Evolutionary conservation across 2,329 filamentous ascomycete species (phyloP), one percentile per base, ranked within the genome.

Genomic region (Penicillium fuscoglaucum): DNA sequence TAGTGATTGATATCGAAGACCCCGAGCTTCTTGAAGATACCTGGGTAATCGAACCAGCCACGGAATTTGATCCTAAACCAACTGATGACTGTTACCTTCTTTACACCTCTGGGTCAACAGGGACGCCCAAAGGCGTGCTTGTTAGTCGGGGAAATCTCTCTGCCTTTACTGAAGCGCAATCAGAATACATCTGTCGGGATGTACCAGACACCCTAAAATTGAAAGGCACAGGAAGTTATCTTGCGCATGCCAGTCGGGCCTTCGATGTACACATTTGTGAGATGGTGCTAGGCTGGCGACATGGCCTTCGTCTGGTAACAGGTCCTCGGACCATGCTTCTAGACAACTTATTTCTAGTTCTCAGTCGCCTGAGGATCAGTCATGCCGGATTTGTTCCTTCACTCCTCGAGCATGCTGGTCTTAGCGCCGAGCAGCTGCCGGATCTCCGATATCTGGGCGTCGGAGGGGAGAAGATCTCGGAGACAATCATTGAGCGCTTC

Each of bases 221-320:
- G 21, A 54, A 47, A 24, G 61, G 61, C 17, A 31, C 13, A 24
- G 61, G 61, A 17, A 53, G 52, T 19, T 63, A 61, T 41, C 43
- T 63, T 15, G 61, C 61, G 4, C 61, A 63, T 28, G 61, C 61
- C 37, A 63, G 59, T 53, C 49, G 61, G n/a, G 59, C 59, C 4
- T 63, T 63, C 33, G 61, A 63, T 57, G 55, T 59, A 1, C 61
- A 63, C 24, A 54, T 63, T 2, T 55, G 56, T 35, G 61, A 63
- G 50, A 63, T 63, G 61, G 52, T 61, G 2, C 39, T 63, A 2
- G 55, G 47, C 21, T 63, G 61, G 61, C 53, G 59, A 13, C 61
- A 63, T 43, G 61, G 61, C 4, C 52, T 63, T 55, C 51, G 55
- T 19, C 48, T 58, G 2, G 61, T 59, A 13, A 63, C 60, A 7